phyloP scores from a whole-genome alignment of 192 early-diverging fungal genomes.

The Backusella psychrophila region DNA sequence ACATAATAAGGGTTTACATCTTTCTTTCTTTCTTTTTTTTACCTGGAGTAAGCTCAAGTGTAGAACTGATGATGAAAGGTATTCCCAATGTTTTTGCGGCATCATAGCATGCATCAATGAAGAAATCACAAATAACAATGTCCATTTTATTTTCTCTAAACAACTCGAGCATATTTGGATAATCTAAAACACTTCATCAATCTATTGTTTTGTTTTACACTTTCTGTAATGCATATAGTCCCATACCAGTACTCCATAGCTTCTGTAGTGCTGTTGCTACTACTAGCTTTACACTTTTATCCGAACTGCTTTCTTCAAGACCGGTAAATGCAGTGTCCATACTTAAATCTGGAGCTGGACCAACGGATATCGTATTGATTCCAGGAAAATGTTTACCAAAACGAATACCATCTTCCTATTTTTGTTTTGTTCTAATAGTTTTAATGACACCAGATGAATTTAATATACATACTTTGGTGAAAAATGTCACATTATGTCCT shows the following conservation, averaged over 20 bases:
- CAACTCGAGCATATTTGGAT: not conserved
- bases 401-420: not conserved
- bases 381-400: not conserved
- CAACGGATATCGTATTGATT: not conserved
- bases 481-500: not conserved
- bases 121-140: slow-evolving; percentile 19
- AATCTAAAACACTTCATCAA: not conserved
- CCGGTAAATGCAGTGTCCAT: not conserved
- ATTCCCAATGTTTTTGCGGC: slow-evolving; percentile 10
- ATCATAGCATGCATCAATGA: slow-evolving; percentile 13
- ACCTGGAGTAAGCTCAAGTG: not conserved
- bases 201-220: not conserved
- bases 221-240: not conserved
- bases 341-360: not conserved
- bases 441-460: not conserved
- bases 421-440: not conserved
- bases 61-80: slow-evolving; percentile 25
- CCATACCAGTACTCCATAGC: not conserved
- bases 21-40: not conserved
- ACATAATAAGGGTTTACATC: not conserved
- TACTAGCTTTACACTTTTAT: not conserved
- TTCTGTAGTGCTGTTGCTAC: not conserved
- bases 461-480: not conserved
- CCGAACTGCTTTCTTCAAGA: not conserved
- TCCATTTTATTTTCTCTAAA: not conserved